Percentiles rank a stretch among this genome's conserved stretches.
Conservation (phyloP, 345 rosid species). For the Hibiscus trionum region DNA sequence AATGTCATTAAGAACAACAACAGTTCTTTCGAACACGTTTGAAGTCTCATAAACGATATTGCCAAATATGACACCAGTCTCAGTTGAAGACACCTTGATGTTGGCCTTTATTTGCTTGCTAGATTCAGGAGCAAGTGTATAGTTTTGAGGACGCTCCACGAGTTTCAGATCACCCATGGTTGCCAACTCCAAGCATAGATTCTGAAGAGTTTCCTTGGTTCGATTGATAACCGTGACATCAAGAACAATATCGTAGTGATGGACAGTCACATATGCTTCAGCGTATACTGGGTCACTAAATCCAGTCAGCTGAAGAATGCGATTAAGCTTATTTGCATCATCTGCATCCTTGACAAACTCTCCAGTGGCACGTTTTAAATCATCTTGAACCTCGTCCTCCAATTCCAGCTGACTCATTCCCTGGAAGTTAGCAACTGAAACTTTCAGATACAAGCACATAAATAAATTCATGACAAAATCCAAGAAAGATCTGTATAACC, state of each 20-base stretch:
- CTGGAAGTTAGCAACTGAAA: constrained; percentile 25
- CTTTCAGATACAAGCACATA: neutral
- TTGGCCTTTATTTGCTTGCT: constrained; percentile 98
- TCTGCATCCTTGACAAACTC: constrained; percentile 90
- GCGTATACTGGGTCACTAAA: constrained; percentile 99
- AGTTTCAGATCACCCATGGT: constrained; percentile 99
- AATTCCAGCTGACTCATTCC: constrained; percentile 99
- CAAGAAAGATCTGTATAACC: neutral
- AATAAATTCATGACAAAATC: neutral
- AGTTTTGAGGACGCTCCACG: constrained; percentile 96
- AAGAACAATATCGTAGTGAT: constrained; percentile 92
- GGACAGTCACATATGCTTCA: constrained; percentile 94
- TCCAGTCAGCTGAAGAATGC: constrained; percentile 96
- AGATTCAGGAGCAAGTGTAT: constrained; percentile 84
- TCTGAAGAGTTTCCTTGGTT: constrained; percentile 93
- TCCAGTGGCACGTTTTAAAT: constrained; percentile 95
- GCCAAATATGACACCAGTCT: constrained; percentile 96
- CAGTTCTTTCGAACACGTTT: constrained; percentile 77
- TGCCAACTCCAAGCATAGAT: constrained; percentile 91
- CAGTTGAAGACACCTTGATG: constrained; percentile 97
- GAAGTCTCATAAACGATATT: constrained; percentile 94
- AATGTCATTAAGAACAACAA: constrained; percentile 88
- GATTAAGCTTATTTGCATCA: constrained; percentile 91
- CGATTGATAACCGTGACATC: constrained; percentile 92
- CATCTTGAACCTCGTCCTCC: constrained; percentile 98